Base-by-base conservation (phyloP, 306 rosid species). In the Quercus engelmannii region DNA sequence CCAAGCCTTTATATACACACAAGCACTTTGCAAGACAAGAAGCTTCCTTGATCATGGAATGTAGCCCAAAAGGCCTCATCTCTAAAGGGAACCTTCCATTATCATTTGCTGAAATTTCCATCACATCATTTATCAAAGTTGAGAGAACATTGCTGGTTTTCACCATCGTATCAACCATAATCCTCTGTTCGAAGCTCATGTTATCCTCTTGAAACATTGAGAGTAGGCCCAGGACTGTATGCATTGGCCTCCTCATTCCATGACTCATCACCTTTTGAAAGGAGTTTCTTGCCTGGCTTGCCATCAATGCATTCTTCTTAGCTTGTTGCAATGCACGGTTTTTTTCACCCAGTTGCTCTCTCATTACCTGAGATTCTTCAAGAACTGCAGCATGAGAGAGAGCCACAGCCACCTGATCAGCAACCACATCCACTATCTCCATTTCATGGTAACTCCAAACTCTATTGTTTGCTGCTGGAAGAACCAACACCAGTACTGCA, bases 241-340 rank as follows among this genome's bases (percentile, higher is more conserved):
- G 98, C 99, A 93, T 96, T 55, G 99, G 99, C 86, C 94, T 93
- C 82, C 98, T 91, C 99, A 96, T 96, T 76, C 99, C 99, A 79
- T 90, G 92, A 72, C 97, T 90, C 99, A 93, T 96, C 79, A 96
- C 98, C 83, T 89, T 91, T 85, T 93, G 99, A 87, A 96, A 96
- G 1, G 96, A 82, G 72, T 80, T 86, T 82, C 98, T 91, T 38
- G 99, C 98, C 65, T 91, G 97, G 84, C 98, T 96, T n/a, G 99
- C 99, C 97, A 91, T 83, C 99, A 96, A 83, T 55, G 99, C 99
- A 67, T 90, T 91, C 90, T 74, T 87, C 85, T 55, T 87, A 9
- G 96, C 98, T 85, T 82, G 94, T 76, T 96, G 99, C 87, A 96
- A 87, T 13, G 91, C 99, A 81, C 96, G 98, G 77, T 96, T 96